A percentile compares a stretch with the other conserved stretches of the same genome.
These are phyloP conservation scores for Rhodotorula kratochvilovae DNA, from an alignment of 768 basidiomycete genomes.

Conservation along the genomic window DNA sequence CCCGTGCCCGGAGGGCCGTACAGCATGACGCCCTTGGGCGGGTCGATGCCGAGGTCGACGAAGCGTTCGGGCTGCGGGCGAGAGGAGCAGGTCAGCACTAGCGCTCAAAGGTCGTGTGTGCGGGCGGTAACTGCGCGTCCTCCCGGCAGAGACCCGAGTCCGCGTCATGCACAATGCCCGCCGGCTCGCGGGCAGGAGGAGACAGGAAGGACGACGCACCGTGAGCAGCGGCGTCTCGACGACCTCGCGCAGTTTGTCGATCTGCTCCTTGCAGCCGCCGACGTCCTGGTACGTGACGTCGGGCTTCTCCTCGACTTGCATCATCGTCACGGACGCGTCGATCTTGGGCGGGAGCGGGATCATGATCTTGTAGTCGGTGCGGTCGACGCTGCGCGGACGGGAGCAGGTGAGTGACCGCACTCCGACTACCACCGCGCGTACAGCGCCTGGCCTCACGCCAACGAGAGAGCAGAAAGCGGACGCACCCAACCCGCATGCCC, in stretches of 20 bases:
- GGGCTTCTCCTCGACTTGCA: constrained; percentile 98
- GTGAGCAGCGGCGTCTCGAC: constrained; percentile 93
- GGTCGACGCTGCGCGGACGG: constrained; percentile 65
- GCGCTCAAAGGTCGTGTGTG: too few species aligned
- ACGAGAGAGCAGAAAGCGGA: constrained; percentile 24
- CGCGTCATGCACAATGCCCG: too few species aligned
- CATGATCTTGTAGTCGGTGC: constrained; percentile 96
- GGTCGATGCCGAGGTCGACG: constrained; percentile 96
- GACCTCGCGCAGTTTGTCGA: constrained; percentile 96
- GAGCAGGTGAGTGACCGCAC: too few species aligned
- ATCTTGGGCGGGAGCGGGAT: constrained; percentile 98
- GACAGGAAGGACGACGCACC: constrained; percentile 53
- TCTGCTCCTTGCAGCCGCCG: constrained; percentile 98
- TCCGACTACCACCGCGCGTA: too few species aligned
- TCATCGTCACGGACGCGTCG: constrained; percentile 98
- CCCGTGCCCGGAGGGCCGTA: constrained; percentile 96
- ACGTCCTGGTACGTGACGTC: constrained; percentile 97
- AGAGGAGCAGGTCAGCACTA: neutral
- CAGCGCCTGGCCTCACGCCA: too few species aligned
- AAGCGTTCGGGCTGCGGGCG: constrained; percentile 88
- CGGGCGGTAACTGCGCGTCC: too few species aligned
- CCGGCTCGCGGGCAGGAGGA: too few species aligned
- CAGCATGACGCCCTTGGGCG: constrained; percentile 93
- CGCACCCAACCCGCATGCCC: constrained; percentile 99
- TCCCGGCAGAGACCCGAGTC: too few species aligned